phyloP scores from a whole-genome alignment of 2,329 filamentous ascomycete genomes.

The Mariannaea elegans region DNA sequence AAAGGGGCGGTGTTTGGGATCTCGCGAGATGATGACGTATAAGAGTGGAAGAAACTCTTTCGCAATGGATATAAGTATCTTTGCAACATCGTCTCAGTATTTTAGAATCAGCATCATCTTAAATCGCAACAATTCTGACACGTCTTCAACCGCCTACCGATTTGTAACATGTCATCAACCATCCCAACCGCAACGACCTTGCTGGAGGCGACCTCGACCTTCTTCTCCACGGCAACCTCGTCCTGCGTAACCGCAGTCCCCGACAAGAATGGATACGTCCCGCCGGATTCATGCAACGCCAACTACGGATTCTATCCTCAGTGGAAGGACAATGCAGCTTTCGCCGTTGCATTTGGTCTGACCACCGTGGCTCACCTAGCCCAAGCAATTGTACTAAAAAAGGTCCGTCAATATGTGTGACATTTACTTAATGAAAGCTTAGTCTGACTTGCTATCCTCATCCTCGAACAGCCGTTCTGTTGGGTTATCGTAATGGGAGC shows the following conservation, averaged over 20 bases:
- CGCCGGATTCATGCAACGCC: conserved; percentile 31
- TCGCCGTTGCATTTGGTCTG: conserved; percentile 21
- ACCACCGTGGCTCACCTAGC: conserved; percentile 4
- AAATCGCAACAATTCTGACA: too few species aligned
- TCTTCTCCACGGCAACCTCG: background rate
- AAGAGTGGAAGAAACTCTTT: too few species aligned
- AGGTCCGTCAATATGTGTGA: too few species aligned
- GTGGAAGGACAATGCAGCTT: conserved; percentile 25
- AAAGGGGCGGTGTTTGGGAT: too few species aligned
- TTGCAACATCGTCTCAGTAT: too few species aligned
- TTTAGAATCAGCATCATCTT: too few species aligned
- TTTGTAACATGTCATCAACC: background rate
- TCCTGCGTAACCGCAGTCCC: conserved; percentile 29
- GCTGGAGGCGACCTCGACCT: conserved; percentile 2
- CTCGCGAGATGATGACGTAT: too few species aligned
- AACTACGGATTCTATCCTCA: conserved; percentile 31
- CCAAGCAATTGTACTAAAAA: conserved; percentile 22
- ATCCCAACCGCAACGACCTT: background rate
- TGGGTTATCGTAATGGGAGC: conserved; percentile 46
- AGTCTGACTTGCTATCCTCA: too few species aligned
- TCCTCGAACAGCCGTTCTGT: conserved; percentile 40
- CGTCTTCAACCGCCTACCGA: too few species aligned
- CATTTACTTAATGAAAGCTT: too few species aligned
- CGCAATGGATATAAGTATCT: too few species aligned
- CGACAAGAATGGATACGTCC: conserved; percentile 30